Percentiles rank a stretch among this genome's conserved stretches.
Evolutionary conservation across 805 yeast genomes (phyloP).

Genomic region (Cyberlindnera maclurae): DNA sequence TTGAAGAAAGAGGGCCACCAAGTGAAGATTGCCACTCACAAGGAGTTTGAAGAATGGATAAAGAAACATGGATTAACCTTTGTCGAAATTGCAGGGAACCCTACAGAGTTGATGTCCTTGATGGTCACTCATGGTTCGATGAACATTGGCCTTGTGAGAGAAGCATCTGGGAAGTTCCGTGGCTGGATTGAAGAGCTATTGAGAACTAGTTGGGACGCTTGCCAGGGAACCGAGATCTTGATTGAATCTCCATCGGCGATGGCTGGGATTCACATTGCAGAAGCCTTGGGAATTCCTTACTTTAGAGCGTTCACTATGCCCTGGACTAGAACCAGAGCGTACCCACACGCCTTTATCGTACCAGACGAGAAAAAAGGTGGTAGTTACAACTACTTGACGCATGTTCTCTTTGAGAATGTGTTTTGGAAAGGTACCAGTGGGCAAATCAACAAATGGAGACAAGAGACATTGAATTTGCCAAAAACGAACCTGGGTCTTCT

Average conservation of each 20-base stretch:
- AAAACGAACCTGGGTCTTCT: constrained; percentile 63
- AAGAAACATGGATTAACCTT: constrained; percentile 59
- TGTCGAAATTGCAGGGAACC: constrained; percentile 81
- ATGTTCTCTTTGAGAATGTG: constrained; percentile 85
- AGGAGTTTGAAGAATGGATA: constrained; percentile 75
- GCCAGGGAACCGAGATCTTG: constrained; percentile 71
- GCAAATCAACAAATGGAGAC: constrained; percentile 86
- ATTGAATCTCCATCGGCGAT: constrained; percentile 96
- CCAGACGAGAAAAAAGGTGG: constrained; percentile 94
- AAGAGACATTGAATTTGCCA: constrained; percentile 52
- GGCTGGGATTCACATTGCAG: constrained; percentile 94
- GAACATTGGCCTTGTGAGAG: constrained; percentile 74
- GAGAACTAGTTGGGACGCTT: constrained; percentile 75
- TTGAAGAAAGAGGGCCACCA: constrained; percentile 73
- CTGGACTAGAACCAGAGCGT: constrained; percentile 93
- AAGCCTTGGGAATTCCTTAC: constrained; percentile 82
- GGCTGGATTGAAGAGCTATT: constrained; percentile 79
- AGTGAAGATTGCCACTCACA: constrained; percentile 81
- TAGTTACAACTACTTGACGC: constrained; percentile 85
- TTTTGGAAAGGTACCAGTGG: constrained; percentile 90
- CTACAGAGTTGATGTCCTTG: constrained; percentile 82
- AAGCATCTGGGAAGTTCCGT: constrained; percentile 72
- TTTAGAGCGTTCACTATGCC: constrained; percentile 98
- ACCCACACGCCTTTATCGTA: constrained; percentile 93
- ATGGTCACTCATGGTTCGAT: constrained; percentile 90